Percentiles rank a stretch among this genome's conserved stretches.
phyloP scores from a whole-genome alignment of 768 basidiomycete genomes.

The Tricholoma bakamatsutake region DNA sequence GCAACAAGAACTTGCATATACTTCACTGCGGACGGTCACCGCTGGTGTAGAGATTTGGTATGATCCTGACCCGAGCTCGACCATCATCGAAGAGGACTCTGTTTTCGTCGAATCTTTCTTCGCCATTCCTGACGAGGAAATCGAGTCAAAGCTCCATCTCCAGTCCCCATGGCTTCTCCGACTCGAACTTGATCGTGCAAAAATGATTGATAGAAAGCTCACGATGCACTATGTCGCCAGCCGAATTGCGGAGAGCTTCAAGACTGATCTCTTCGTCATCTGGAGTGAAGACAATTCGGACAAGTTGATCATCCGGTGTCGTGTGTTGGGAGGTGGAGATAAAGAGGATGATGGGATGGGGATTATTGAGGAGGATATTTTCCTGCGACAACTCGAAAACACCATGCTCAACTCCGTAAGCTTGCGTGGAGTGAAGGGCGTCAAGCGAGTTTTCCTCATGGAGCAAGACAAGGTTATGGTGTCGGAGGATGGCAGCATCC shows the following conservation, averaged over 20 bases:
- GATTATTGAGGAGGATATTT: slow-evolving; percentile 85
- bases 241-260: slow-evolving; percentile 91
- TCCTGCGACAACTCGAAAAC: slow-evolving; percentile 92
- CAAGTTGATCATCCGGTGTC: slow-evolving; percentile 94
- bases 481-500: slow-evolving; percentile 58
- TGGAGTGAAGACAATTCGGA: slow-evolving; percentile 99
- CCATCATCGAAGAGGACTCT: slow-evolving; percentile 93
- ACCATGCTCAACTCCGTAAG: slow-evolving; percentile 95
- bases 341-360: slow-evolving; percentile 82
- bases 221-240: slow-evolving; percentile 93
- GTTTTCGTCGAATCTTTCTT: slow-evolving; percentile 99
- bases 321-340: slow-evolving; percentile 78
- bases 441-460: slow-evolving; percentile 90
- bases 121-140: slow-evolving; percentile 96
- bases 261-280: slow-evolving; percentile 94
- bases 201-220: slow-evolving; percentile 96
- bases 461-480: slow-evolving; percentile 76
- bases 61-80: slow-evolving; percentile 86
- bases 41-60: slow-evolving; percentile 97
- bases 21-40: slow-evolving; percentile 89
- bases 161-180: slow-evolving; percentile 98
- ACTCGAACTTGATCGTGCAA: slow-evolving; percentile 92
- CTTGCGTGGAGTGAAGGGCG: slow-evolving; percentile 86
- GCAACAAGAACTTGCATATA: slow-evolving; percentile 90
- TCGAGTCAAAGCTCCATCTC: slow-evolving; percentile 82